Base-by-base conservation (phyloP, 2,329 filamentous ascomycete genomes). In the Rhynchosporium secalis region DNA sequence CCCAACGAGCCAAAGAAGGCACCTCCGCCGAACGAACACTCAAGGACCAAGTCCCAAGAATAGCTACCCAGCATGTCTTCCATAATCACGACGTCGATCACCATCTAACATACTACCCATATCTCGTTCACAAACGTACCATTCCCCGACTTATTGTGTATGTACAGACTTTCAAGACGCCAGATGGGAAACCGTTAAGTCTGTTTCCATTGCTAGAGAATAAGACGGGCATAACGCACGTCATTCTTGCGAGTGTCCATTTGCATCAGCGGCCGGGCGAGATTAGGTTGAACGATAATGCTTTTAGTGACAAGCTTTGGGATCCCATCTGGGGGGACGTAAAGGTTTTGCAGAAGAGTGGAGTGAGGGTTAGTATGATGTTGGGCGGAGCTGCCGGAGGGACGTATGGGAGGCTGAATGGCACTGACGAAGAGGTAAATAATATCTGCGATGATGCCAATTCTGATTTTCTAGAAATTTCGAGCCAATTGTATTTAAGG, bases 171-270 rank as follows among this genome's bases (percentile, higher is more conserved):
- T 81, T 87, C 68, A 81, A 85, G 69, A 78, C 78, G 43, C 76
- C 78, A 10, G 74, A 79, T 29, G 74, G 74, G 56, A 78, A 80
- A 57, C 77, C 76, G 36, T 78, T 87, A 61, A 86, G 85, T 10
- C 76, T 88, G 62, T 78, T 87, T 0, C 86, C 86, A 0, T 78
- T 89, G 47, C 47, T 69, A 4, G 78, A 79, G 28, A 59, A 71
- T 48, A 77, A 81, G 65, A 86, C 84, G 2, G 84, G 83, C 15
- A 75, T 85, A 58, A 96, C 92, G 0, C 92, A 96, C 76, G 80
- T 96, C 62, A 92, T 96, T 69, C 78, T 96, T 51, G 90, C 90
- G 8, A 91, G 92, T 12, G 84, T 96, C 61, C 92, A 96, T 76
- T 78, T 96, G 69, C 92, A 94, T 74, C 79, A 81, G 3, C 74